Evolutionary conservation across 2,329 filamentous ascomycete genomes (phyloP).

Genomic region (Fusarium euwallaceae): DNA sequence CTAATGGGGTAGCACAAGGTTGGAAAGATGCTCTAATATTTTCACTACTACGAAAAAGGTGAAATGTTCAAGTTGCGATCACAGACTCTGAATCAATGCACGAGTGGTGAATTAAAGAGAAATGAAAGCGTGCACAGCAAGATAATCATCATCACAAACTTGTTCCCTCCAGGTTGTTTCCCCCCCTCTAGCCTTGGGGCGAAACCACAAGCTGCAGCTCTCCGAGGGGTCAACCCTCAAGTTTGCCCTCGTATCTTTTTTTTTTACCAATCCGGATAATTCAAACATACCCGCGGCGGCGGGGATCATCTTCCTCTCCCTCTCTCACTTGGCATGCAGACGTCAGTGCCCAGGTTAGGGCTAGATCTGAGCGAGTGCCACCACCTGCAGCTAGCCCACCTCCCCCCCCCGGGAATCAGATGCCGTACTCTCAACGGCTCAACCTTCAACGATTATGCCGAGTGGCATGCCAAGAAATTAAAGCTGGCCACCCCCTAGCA

Average conservation of each 20-base stretch:
- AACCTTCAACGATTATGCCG: background rate
- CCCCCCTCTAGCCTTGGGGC: background rate
- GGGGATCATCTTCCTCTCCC: background rate
- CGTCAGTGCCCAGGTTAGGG: slow-evolving; percentile 8
- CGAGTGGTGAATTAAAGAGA: background rate
- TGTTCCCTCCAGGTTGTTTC: background rate
- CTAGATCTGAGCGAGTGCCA: slow-evolving; percentile 12
- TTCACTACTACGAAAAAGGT: background rate
- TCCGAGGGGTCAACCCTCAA: background rate
- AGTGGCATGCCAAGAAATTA: background rate
- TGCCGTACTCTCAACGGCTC: slow-evolving; percentile 3
- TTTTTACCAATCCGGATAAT: background rate
- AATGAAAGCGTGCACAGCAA: background rate
- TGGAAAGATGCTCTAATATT: background rate
- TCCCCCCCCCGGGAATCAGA: background rate
- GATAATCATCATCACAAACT: background rate
- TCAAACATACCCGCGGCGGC: background rate
- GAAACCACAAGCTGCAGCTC: slow-evolving; percentile 9
- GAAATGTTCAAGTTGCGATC: background rate
- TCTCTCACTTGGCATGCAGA: slow-evolving; percentile 8
- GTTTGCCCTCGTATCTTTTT: background rate
- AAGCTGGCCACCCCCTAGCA: background rate
- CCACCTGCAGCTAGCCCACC: background rate
- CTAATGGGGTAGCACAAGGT: slow-evolving; percentile 5
- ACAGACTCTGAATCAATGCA: slow-evolving; percentile 7